Base-by-base conservation (phyloP, 2,329 filamentous ascomycete genomes). In the Elsinoe arachidis region DNA sequence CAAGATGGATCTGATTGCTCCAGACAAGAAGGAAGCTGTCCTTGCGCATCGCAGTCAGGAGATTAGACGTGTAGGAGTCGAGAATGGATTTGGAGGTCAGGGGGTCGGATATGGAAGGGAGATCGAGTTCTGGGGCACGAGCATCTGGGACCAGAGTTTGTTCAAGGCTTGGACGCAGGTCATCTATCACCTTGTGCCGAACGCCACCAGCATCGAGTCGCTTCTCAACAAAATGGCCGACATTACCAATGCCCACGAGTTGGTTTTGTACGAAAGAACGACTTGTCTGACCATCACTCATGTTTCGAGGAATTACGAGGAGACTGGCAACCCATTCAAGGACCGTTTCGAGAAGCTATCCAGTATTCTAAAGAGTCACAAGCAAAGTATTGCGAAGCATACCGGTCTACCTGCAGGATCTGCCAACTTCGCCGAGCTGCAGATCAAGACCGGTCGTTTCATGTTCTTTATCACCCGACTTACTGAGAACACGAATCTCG, bases 91-190 rank as follows among this genome's bases (percentile, higher is more conserved):
- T 69, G 81, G 85, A 14, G 55, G 58, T 1, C 3, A 49, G 19
- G 51, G 53, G 7, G 49, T 44, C 17, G 56, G 55, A 26, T 62
- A 80, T 15, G 62, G 64, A 19, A 65, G 66, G 47, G 71, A 77
- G 47, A 74, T 96, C 60, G 88, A 89, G 59, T 90, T 91, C 59
- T 97, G 96, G 70, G 88, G 90, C 9, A 97, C 92, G 33, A 95
- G 88, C 56, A 99, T 99, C 68, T 99, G 93, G 93, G 93, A 99
- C 68, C 93, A 99, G 76, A 95, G 88, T 57, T 78, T 99, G 37
- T 99, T 97, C 78, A 95, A 95, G 73, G 93, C 93, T 1, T 99
- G 93, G 93, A 93, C 93, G 0, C 89, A 88, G 69, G 96, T 99
- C 65, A 96, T 99, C 60, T 93, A 99, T 77, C 91, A 92, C 69